phyloP scores from a whole-genome alignment of 331 rosid species.

The Quercus lobata region DNA sequence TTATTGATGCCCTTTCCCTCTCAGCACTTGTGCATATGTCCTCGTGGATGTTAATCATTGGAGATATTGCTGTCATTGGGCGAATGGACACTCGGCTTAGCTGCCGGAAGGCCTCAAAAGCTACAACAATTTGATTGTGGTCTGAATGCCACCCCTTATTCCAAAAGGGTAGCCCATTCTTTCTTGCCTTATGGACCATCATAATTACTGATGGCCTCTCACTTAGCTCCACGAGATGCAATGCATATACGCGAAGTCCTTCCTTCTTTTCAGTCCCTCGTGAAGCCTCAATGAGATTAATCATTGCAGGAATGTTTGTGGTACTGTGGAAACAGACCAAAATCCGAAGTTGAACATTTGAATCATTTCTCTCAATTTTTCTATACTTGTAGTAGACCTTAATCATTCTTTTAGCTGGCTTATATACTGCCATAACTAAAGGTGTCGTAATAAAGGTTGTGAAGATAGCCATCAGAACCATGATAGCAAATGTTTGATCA shows the following conservation, averaged over 20 bases:
- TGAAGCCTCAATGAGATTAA: slow-evolving; percentile 62
- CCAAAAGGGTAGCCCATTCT: slow-evolving; percentile 64
- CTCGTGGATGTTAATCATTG: slow-evolving; percentile 39
- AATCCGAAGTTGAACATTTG: slow-evolving; percentile 33
- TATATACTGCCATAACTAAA: slow-evolving; percentile 45
- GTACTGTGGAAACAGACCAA: slow-evolving; percentile 49
- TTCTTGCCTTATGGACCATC: slow-evolving; percentile 58
- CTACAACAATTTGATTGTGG: slow-evolving; percentile 43
- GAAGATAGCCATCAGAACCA: slow-evolving; percentile 75
- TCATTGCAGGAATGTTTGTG: slow-evolving; percentile 48
- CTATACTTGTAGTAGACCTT: slow-evolving; percentile 25
- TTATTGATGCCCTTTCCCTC: slow-evolving; percentile 39
- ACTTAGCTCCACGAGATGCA: slow-evolving; percentile 65
- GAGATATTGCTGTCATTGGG: slow-evolving; percentile 66
- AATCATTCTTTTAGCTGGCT: slow-evolving; percentile 41
- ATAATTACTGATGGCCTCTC: slow-evolving; percentile 60
- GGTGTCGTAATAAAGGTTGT: slow-evolving; percentile 76
- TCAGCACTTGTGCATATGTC: slow-evolving; percentile 55
- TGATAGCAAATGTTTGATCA: slow-evolving; percentile 64
- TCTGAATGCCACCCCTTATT: slow-evolving; percentile 28
- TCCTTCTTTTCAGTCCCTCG: slow-evolving; percentile 56
- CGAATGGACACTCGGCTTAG: slow-evolving; percentile 54
- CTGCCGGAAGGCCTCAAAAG: slow-evolving; percentile 52
- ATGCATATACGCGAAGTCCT: slow-evolving; percentile 51
- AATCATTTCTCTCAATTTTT: slow-evolving; percentile 39